Conservation (phyloP, 352 stramenopile species). For the Phytopythium litorale region DNA sequence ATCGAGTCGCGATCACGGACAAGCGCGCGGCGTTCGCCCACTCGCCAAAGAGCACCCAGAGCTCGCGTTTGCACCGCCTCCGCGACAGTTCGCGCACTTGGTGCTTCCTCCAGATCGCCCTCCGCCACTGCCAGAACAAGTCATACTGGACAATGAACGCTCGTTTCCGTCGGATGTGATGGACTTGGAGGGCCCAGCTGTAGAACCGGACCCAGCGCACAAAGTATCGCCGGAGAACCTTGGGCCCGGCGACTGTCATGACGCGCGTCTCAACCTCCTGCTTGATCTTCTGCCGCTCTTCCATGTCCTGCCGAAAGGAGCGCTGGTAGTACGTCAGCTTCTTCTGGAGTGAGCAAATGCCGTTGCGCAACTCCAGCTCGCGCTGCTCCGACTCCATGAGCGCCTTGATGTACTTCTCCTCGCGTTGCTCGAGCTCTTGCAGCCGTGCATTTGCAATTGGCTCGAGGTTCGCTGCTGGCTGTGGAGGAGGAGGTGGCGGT, state of each 20-base stretch:
- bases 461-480: not conserved
- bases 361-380: slow-evolving; percentile 61
- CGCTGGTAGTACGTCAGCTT: slow-evolving; percentile 44
- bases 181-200: slow-evolving; percentile 42
- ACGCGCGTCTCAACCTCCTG: slow-evolving; percentile 41
- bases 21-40: slow-evolving; percentile 61
- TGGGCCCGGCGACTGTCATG: slow-evolving; percentile 38
- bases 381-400: slow-evolving; percentile 77
- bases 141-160: slow-evolving; percentile 55
- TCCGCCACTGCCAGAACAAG: slow-evolving; percentile 59
- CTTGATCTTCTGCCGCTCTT: slow-evolving; percentile 53
- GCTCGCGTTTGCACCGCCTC: slow-evolving; percentile 18
- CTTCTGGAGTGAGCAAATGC: slow-evolving; percentile 34
- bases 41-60: slow-evolving; percentile 34
- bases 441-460: slow-evolving; percentile 12
- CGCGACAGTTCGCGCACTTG: slow-evolving; percentile 25
- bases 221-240: slow-evolving; percentile 55
- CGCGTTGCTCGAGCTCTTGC: slow-evolving; percentile 55
- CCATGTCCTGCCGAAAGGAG: slow-evolving; percentile 29
- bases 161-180: slow-evolving; percentile 38
- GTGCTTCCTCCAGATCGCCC: slow-evolving; percentile 46
- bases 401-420: slow-evolving; percentile 72
- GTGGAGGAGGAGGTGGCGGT: not conserved
- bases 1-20: slow-evolving; percentile 40
- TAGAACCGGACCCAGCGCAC: slow-evolving; percentile 52